Evolutionary conservation across 2,329 filamentous ascomycete species (phyloP), one percentile per base, ranked within the genome.

Genomic region (Ramularia collo-cygni): DNA sequence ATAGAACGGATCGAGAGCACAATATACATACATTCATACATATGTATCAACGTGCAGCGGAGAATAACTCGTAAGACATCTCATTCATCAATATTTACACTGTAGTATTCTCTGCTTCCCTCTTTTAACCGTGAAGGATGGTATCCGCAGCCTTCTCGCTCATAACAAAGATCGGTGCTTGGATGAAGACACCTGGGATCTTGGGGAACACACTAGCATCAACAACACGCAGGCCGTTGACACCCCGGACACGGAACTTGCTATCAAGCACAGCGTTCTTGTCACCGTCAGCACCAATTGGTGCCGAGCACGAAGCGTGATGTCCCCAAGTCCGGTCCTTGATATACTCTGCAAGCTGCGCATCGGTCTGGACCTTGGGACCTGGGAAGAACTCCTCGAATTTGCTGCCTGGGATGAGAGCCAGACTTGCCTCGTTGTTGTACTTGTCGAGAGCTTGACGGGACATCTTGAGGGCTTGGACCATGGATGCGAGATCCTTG

Each of bases 71-170:
- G n/a, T n/a, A n/a, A n/a, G n/a, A n/a, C n/a, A n/a, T n/a, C n/a
- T n/a, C n/a, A n/a, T n/a, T n/a, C n/a, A n/a, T n/a, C n/a, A n/a
- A n/a, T n/a, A n/a, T n/a, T n/a, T n/a, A n/a, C n/a, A n/a, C n/a
- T n/a, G n/a, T n/a, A n/a, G n/a, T n/a, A n/a, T n/a, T n/a, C n/a
- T n/a, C n/a, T n/a, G n/a, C n/a, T n/a, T n/a, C n/a, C n/a, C n/a
- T n/a, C n/a, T n/a, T n/a, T n/a, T n/a, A n/a, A 13, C 43, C 41
- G 16, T 48, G 43, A 32, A 68, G 38, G 37, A 80, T 79, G 5
- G 68, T 69, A 55, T 77, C 74, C 1, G 74, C 71, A 0, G 77
- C 77, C 64, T 81, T 81, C 63, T 81, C 76, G 1, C 66, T 68
- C 5, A 75, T 64, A 58, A 80, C 75, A 46, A 75, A 76, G 1